phyloP scores from a whole-genome alignment of 1,139 yeast genomes.

The Yamadazyma sp. region DNA sequence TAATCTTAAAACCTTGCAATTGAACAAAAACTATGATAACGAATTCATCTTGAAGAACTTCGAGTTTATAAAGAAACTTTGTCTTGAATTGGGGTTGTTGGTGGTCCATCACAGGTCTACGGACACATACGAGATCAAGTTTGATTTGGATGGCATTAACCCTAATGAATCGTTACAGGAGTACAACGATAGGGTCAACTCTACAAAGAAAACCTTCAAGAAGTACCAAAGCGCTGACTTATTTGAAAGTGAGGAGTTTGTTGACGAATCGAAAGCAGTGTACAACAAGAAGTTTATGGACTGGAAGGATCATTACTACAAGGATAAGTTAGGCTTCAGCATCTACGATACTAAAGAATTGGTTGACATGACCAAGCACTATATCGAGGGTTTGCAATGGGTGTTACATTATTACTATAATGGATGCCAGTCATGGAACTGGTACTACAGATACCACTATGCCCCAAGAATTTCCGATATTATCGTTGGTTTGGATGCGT shows the following conservation, averaged over 20 bases:
- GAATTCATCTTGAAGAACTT: slow-evolving; percentile 51
- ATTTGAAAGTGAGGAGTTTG: slow-evolving; percentile 60
- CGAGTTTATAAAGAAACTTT: slow-evolving; percentile 61
- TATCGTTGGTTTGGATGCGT: slow-evolving; percentile 61
- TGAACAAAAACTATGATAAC: slow-evolving; percentile 32
- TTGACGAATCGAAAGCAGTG: slow-evolving; percentile 59
- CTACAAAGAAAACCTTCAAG: slow-evolving; percentile 49
- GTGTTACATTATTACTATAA: slow-evolving; percentile 84
- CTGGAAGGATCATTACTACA: slow-evolving; percentile 86
- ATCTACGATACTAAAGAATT: slow-evolving; percentile 57
- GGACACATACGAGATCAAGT: slow-evolving; percentile 53
- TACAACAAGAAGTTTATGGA: slow-evolving; percentile 70
- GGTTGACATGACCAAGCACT: slow-evolving; percentile 69
- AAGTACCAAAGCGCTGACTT: slow-evolving; percentile 73
- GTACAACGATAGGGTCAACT: slow-evolving; percentile 47
- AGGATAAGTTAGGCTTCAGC: slow-evolving; percentile 71
- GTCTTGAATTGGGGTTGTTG: slow-evolving; percentile 65
- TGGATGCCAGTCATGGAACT: slow-evolving; percentile 93
- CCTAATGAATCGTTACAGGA: slow-evolving; percentile 66
- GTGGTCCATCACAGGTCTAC: slow-evolving; percentile 60
- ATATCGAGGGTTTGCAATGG: slow-evolving; percentile 95
- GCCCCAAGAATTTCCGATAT: slow-evolving; percentile 92
- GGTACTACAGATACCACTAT: slow-evolving; percentile 88
- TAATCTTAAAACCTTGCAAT: slow-evolving; percentile 46
- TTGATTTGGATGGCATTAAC: slow-evolving; percentile 75